These are phyloP conservation scores for Gnomoniopsis smithogilvyi DNA, from an alignment of 2,329 filamentous ascomycete species.

Conservation along the genomic window DNA sequence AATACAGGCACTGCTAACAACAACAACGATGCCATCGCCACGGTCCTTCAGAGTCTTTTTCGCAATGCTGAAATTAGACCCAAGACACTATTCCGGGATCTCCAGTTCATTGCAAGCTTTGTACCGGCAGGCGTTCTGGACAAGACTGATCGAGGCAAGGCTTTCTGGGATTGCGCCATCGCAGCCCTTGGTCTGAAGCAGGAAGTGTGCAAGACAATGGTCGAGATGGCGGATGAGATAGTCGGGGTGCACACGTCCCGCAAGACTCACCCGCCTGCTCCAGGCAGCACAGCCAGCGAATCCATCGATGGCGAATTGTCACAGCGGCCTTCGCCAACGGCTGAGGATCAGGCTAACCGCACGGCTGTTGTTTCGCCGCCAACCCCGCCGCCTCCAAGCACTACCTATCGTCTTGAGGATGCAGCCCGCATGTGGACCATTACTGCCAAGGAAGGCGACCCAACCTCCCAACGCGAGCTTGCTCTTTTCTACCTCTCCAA, in stretches of 20 bases:
- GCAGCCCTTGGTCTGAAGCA: slow-evolving; percentile 87
- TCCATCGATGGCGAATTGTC: slow-evolving; percentile 25
- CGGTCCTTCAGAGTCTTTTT: slow-evolving; percentile 65
- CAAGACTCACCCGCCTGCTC: slow-evolving; percentile 31
- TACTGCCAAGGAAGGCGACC: slow-evolving; percentile 86
- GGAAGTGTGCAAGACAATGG: slow-evolving; percentile 78
- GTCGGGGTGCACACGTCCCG: slow-evolving; percentile 61
- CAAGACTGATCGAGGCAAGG: slow-evolving; percentile 64
- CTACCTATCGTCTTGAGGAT: slow-evolving; percentile 71
- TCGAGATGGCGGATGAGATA: slow-evolving; percentile 57
- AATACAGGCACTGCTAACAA: slow-evolving; percentile 41
- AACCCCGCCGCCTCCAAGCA: slow-evolving; percentile 46
- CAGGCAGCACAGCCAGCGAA: slow-evolving; percentile 23
- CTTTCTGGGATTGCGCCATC: slow-evolving; percentile 86
- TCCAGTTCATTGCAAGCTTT: slow-evolving; percentile 71
- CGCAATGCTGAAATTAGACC: slow-evolving; percentile 67
- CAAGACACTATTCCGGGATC: slow-evolving; percentile 74
- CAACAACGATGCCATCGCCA: slow-evolving; percentile 64
- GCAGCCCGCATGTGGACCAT: slow-evolving; percentile 89
- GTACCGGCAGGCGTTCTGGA: slow-evolving; percentile 60
- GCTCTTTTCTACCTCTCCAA: slow-evolving; percentile 91
- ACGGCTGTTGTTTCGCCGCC: slow-evolving; percentile 34
- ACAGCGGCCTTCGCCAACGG: slow-evolving; percentile 13
- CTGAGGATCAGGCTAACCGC: slow-evolving; percentile 15
- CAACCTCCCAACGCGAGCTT: slow-evolving; percentile 86